phyloP scores from a whole-genome alignment of 2,329 filamentous ascomycete species.

The Dactylellina parvicollis region DNA sequence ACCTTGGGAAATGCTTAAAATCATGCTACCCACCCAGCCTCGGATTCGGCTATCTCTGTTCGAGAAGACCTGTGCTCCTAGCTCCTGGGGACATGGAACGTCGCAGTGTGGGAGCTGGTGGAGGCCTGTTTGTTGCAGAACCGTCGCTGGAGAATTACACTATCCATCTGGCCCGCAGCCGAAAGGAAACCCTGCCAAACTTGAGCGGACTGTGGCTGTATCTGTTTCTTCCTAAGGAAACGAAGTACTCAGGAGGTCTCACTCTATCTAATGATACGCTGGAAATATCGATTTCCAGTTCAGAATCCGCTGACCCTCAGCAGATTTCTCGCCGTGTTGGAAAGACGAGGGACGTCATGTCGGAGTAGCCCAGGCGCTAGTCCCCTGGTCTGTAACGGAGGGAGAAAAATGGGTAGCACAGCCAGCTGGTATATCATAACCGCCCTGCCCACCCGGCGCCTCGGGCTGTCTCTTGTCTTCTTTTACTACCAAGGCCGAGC shows the following conservation, averaged over 20 bases:
- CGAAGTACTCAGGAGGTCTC: slow-evolving; percentile 35
- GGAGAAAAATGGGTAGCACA: slow-evolving; percentile 3
- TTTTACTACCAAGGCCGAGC: slow-evolving; percentile 31
- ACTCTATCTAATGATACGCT: slow-evolving; percentile 21
- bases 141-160: slow-evolving; percentile 13
- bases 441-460: slow-evolving; percentile 21
- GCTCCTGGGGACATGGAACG: slow-evolving; percentile 47
- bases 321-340: slow-evolving; percentile 12
- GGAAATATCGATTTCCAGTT: slow-evolving; percentile 14
- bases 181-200: not conserved
- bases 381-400: slow-evolving; percentile 14
- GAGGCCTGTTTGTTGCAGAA: slow-evolving; percentile 42
- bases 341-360: slow-evolving; percentile 29
- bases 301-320: slow-evolving; percentile 24
- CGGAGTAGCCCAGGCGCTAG: slow-evolving; percentile 39
- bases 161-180: not conserved
- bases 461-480: slow-evolving; percentile 16
- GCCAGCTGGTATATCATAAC: slow-evolving; percentile 45
- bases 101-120: slow-evolving; percentile 33
- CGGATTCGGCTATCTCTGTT: slow-evolving; percentile 47
- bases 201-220: slow-evolving; percentile 8
- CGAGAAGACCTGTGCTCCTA: slow-evolving; percentile 19
- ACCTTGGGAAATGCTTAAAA: slow-evolving; percentile 19
- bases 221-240: slow-evolving; percentile 26
- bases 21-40: not conserved